phyloP scores from a whole-genome alignment of 176 grass and related monocot species.

The Zea mays region DNA sequence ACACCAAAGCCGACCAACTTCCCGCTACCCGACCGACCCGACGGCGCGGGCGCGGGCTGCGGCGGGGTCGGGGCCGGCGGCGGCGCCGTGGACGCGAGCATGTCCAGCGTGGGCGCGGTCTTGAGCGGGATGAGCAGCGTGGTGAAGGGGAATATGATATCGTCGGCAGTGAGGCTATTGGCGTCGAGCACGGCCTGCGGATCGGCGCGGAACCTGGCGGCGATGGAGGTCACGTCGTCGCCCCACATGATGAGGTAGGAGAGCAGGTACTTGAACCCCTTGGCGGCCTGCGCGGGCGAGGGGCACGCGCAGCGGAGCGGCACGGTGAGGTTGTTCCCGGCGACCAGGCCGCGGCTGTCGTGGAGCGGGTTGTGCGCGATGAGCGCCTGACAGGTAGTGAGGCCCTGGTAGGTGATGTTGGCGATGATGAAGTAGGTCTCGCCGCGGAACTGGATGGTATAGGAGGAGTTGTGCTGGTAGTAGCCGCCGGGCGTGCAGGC shows the following conservation, averaged over 20 bases:
- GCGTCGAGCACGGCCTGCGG: conserved; percentile 42
- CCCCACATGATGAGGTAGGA: conserved; percentile 58
- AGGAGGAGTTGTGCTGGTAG: conserved; percentile 84
- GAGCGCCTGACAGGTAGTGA: conserved; percentile 81
- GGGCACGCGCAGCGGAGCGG: conserved; percentile 88
- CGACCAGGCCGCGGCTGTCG: conserved; percentile 28
- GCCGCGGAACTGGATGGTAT: not conserved
- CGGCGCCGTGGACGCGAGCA: conserved; percentile 43
- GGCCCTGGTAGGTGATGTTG: conserved; percentile 85
- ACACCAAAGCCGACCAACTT: conserved; percentile 53
- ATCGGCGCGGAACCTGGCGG: conserved; percentile 47
- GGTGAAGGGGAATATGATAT: conserved; percentile 68
- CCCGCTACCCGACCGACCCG: conserved; percentile 17
- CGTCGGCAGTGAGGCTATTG: conserved; percentile 40
- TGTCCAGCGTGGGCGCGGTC: conserved; percentile 49
- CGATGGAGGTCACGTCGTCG: conserved; percentile 43
- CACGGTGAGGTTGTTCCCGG: conserved; percentile 37
- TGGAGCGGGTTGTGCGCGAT: conserved; percentile 62
- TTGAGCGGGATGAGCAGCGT: conserved; percentile 74
- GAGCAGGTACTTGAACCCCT: conserved; percentile 54
- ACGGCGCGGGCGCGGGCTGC: not conserved
- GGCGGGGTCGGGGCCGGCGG: conserved; percentile 39
- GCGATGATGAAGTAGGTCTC: conserved; percentile 73
- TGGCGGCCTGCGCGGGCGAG: conserved; percentile 44
- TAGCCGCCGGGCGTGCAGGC: conserved; percentile 44